phyloP scores from a whole-genome alignment of 805 yeast species.

The Cyberlindnera sargentensis region DNA sequence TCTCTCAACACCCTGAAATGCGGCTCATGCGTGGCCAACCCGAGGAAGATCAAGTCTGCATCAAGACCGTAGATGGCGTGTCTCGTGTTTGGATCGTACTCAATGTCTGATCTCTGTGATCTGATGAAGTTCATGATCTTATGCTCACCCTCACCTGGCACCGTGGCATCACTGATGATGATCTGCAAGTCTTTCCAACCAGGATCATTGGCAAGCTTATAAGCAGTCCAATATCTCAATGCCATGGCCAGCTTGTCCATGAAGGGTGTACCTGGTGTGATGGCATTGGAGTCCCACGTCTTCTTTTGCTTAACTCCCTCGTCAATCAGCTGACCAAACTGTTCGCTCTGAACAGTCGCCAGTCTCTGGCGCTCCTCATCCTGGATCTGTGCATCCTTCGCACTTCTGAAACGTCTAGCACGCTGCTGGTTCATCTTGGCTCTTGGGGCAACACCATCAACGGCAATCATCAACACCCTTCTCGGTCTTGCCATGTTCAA shows the following conservation, averaged over 20 bases:
- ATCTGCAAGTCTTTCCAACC: slow-evolving; percentile 91
- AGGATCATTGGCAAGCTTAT: slow-evolving; percentile 80
- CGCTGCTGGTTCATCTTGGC: slow-evolving; percentile 98
- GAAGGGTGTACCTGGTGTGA: slow-evolving; percentile 98
- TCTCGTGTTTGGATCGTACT: slow-evolving; percentile 86
- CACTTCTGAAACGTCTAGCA: slow-evolving; percentile 86
- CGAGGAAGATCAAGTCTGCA: slow-evolving; percentile 94
- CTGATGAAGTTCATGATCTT: slow-evolving; percentile 95
- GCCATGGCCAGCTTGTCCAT: slow-evolving; percentile 86
- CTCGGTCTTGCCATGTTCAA: slow-evolving; percentile 92
- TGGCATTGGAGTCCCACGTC: slow-evolving; percentile 93
- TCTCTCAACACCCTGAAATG: slow-evolving; percentile 91
- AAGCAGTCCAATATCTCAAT: slow-evolving; percentile 86
- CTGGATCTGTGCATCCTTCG: slow-evolving; percentile 80
- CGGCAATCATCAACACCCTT: slow-evolving; percentile 88
- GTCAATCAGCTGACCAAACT: slow-evolving; percentile 61
- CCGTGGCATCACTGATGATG: slow-evolving; percentile 90
- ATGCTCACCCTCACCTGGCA: slow-evolving; percentile 99
- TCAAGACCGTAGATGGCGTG: slow-evolving; percentile 97
- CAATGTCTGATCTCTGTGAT: slow-evolving; percentile 79
- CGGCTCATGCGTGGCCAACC: slow-evolving; percentile 96
- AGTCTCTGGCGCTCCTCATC: slow-evolving; percentile 58
- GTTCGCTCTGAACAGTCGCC: slow-evolving; percentile 22
- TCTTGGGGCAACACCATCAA: slow-evolving; percentile 98
- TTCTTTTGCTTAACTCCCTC: slow-evolving; percentile 65